These are phyloP conservation scores for Phaffia tasmanica DNA, from an alignment of 768 basidiomycete genomes.

Conservation along the genomic window DNA sequence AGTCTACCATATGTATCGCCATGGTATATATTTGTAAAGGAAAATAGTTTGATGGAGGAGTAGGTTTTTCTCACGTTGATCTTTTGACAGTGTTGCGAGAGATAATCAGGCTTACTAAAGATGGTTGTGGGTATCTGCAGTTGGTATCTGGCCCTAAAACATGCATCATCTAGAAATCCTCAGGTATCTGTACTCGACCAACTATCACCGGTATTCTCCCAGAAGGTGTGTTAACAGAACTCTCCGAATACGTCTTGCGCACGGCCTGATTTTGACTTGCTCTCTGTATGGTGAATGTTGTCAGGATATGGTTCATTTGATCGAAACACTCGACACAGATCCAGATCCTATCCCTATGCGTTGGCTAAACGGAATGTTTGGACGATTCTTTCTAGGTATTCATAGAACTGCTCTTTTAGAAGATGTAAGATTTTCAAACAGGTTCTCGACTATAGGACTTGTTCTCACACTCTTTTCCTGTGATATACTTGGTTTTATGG, in stretches of 20 bases:
- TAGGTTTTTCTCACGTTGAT: conserved; percentile 47
- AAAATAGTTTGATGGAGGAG: conserved; percentile 89
- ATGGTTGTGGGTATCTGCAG: not conserved
- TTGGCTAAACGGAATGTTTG: conserved; percentile 90
- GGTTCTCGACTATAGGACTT: not conserved
- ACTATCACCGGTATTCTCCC: conserved; percentile 45
- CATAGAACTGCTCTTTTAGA: conserved; percentile 77
- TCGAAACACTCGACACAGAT: conserved; percentile 76
- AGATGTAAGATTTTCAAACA: conserved; percentile 31
- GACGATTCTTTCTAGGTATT: conserved; percentile 81
- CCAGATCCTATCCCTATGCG: conserved; percentile 95
- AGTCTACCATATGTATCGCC: conserved; percentile 45
- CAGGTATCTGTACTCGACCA: conserved; percentile 40
- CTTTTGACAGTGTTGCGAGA: not conserved
- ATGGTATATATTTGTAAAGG: conserved; percentile 89
- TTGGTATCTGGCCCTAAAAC: conserved; percentile 56
- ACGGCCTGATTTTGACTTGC: not conserved
- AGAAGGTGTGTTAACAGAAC: conserved; percentile 4
- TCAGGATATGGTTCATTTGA: conserved; percentile 71
- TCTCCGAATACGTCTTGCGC: not conserved
- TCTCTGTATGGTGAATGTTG: conserved; percentile 47
- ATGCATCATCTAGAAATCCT: conserved; percentile 42
- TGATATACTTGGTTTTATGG: no score
- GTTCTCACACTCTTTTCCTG: not conserved
- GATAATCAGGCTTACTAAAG: not conserved